Conservation (phyloP, 441 rosid species). For the Isatis lusitanica region DNA sequence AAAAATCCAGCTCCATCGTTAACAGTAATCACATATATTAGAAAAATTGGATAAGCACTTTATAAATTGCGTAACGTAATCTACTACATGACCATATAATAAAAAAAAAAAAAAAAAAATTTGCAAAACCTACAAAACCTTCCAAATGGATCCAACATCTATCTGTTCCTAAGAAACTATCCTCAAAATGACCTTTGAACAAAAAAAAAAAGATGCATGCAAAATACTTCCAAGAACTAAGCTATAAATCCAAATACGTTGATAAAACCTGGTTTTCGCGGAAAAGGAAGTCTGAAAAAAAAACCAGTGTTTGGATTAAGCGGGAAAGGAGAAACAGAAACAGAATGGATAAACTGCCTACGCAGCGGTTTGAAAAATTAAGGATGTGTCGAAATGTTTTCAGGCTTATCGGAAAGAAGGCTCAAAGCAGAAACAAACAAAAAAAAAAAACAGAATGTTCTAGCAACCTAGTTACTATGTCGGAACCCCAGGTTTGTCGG, state of each 20-base stretch:
- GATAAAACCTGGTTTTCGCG: too few species aligned
- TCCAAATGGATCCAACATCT: not conserved
- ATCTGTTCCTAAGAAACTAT: not conserved
- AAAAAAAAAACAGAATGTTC: not conserved
- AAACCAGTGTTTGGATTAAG: not conserved
- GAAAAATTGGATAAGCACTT: not conserved
- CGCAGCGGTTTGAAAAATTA: not conserved
- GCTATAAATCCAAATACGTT: not conserved
- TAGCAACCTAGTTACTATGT: not conserved
- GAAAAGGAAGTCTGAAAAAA: not conserved
- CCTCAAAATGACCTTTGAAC: not conserved
- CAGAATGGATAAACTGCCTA: not conserved
- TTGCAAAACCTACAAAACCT: too few species aligned
- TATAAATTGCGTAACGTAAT: constrained; percentile 8
- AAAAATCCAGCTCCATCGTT: not conserved
- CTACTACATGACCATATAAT: not conserved
- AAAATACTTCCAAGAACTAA: not conserved
- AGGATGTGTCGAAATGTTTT: not conserved
- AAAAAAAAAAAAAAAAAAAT: too few species aligned
- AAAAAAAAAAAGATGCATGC: not conserved
- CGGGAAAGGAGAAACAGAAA: not conserved
- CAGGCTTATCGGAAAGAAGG: not conserved
- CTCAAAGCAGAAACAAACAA: not conserved
- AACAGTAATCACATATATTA: not conserved
- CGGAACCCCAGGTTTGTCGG: not conserved